Percentiles rank a stretch among this genome's conserved stretches.
Evolutionary conservation across 2,329 filamentous ascomycete genomes (phyloP).

Genomic region (Alternaria angustiovoidea): DNA sequence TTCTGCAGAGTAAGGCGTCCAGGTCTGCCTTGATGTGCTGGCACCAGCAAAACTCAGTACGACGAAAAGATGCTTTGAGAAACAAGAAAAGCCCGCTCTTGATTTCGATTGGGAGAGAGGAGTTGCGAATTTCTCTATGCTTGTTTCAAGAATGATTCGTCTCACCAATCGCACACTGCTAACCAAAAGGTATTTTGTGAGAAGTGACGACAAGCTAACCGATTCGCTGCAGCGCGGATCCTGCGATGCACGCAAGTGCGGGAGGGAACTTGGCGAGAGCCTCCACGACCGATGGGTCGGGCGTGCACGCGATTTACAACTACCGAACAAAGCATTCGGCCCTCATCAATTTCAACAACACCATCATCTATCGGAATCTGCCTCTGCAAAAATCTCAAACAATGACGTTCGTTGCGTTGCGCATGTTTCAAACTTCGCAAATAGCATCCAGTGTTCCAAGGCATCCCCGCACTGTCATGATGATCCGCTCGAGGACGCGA

Average conservation of each 20-base stretch:
- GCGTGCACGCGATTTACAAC: conserved; percentile 8
- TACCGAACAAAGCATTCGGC: background rate
- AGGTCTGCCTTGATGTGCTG: conserved; percentile 11
- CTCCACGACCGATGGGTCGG: conserved; percentile 11
- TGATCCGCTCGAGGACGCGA: conserved; percentile 8
- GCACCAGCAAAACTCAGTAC: conserved; percentile 16
- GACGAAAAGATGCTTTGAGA: background rate
- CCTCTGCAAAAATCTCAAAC: background rate
- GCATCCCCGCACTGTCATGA: conserved; percentile 3
- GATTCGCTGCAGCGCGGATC: conserved; percentile 10
- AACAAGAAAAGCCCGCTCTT: background rate
- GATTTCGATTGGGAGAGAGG: background rate
- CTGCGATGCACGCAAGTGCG: conserved; percentile 3
- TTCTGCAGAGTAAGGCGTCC: background rate
- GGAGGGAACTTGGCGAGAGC: conserved; percentile 9
- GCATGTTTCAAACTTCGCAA: conserved; percentile 8
- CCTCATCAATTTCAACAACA: background rate
- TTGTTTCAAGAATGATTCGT: conserved; percentile 3
- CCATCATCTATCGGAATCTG: background rate
- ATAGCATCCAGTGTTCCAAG: conserved; percentile 4
- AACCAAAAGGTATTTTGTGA: background rate
- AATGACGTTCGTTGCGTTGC: background rate
- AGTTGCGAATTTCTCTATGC: background rate
- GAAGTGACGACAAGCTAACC: background rate
- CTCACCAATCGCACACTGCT: background rate